Percentiles rank a stretch among this genome's conserved stretches.
phyloP scores from a whole-genome alignment of 1,284 basidiomycete species.

The Malassezia cuniculi region DNA sequence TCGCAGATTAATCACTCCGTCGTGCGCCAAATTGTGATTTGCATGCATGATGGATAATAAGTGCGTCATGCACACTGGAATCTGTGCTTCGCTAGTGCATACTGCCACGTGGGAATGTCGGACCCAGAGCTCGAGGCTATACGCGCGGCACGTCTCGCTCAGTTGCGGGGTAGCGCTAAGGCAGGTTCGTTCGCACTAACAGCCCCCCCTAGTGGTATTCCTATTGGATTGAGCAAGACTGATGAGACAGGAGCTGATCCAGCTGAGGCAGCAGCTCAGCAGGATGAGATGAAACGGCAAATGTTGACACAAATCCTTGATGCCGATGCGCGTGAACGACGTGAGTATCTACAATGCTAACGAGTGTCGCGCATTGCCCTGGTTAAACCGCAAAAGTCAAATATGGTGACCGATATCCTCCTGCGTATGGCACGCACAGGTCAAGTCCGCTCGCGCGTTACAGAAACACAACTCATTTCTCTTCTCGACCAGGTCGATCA shows the following conservation, averaged over 20 bases:
- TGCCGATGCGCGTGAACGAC: conserved; percentile 69
- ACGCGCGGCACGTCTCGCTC: conserved; percentile 38
- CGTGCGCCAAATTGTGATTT: too few species aligned
- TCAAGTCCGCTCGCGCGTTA: conserved; percentile 73
- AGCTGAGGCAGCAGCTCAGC: conserved; percentile 32
- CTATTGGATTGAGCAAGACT: conserved; percentile 11
- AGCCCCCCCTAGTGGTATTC: conserved; percentile 10
- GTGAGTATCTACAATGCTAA: conserved; percentile 52
- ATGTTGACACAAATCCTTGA: conserved; percentile 81
- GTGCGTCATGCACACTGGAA: too few species aligned
- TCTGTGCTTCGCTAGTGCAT: too few species aligned
- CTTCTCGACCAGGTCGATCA: conserved; percentile 72
- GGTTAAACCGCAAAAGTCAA: conserved; percentile 74
- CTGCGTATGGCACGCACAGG: conserved; percentile 81
- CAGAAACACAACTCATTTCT: conserved; percentile 76
- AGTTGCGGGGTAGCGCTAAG: conserved; percentile 22
- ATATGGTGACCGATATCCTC: conserved; percentile 72
- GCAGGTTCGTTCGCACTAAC: conserved; percentile 10
- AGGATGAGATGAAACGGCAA: conserved; percentile 50
- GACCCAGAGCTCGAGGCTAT: conserved; percentile 45
- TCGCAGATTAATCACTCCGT: too few species aligned
- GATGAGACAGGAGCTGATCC: not conserved
- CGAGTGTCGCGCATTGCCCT: conserved; percentile 79
- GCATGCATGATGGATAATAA: too few species aligned
- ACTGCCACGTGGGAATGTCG: conserved; percentile 26